Evolutionary conservation across 2,329 filamentous ascomycete species (phyloP), one percentile per base, ranked within the genome.

Genomic region (Talaromyces sp.): DNA sequence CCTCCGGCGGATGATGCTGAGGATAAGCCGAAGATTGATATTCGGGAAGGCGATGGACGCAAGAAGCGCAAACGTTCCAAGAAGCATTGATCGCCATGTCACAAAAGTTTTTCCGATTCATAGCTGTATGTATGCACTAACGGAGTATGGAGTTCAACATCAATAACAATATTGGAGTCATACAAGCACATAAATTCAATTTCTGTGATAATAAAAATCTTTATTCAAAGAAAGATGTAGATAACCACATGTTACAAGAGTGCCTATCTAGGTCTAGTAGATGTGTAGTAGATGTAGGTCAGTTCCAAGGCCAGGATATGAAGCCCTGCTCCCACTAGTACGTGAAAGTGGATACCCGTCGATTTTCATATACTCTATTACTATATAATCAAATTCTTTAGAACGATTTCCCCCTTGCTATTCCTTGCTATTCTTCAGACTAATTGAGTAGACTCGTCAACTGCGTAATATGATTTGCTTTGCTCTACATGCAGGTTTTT

Each of bases 21-120:
- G 52, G 69, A 61, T 52, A 69, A 61, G 44, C 68, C 56, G 54
- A 67, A 70, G 51, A 65, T 72, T 37, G 74, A 78, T 65, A 77
- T 78, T 35, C 69, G 73, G 22, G 73, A 76, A 41, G 72, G 73
- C 35, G 69, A 68, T 49, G 65, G 66, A 10, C 55, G 60, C 63
- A 74, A 73, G 68, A 77, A 75, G 69, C 74, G 74, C 62, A 77
- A 75, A 67, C 70, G 75, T 53, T 74, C 74, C 9, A 77, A 72
- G 66, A 76, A 75, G 66, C 67, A 76, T 57, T 75, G 42, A 54
- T n/a, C n/a, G n/a, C n/a, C n/a, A n/a, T n/a, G n/a, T n/a, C n/a
- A n/a, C n/a, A n/a, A n/a, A n/a, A n/a, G n/a, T n/a, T n/a, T n/a
- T n/a, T n/a, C n/a, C n/a, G n/a, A 54, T 51, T 56, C 20, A 57